phyloP scores from a whole-genome alignment of 2,329 filamentous ascomycete species.

The Colletotrichum limetticola region DNA sequence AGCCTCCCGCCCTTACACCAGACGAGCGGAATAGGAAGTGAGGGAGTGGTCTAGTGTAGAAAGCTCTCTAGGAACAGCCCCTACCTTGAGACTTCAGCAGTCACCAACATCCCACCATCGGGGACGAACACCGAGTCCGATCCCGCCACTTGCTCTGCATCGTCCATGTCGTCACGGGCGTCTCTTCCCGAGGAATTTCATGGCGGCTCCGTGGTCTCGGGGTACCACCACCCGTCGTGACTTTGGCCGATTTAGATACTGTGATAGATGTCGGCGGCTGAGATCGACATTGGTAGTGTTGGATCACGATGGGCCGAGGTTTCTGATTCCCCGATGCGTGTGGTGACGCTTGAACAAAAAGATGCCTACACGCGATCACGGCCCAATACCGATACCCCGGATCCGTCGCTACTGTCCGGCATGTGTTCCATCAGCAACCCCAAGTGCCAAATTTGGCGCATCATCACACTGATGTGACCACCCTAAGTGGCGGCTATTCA shows the following conservation, averaged over 20 bases:
- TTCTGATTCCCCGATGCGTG: neutral
- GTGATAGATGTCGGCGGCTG: neutral
- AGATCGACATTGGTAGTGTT: neutral
- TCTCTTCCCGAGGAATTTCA: neutral
- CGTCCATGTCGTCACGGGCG: neutral
- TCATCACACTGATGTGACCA: neutral
- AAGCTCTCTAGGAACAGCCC: neutral
- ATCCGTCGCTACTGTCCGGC: neutral
- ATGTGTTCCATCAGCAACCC: neutral
- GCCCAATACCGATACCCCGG: neutral
- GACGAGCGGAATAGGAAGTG: slow-evolving; percentile 6
- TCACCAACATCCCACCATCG: slow-evolving; percentile 3
- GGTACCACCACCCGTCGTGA: neutral
- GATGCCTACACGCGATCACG: neutral
- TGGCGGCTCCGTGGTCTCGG: neutral
- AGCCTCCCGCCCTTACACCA: neutral
- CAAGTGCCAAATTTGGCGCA: neutral
- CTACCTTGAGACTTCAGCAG: neutral
- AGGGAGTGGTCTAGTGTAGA: neutral
- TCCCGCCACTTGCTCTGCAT: neutral
- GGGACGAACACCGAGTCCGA: neutral
- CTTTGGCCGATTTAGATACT: neutral
- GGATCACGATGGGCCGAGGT: slow-evolving; percentile 11
- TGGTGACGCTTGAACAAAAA: neutral
- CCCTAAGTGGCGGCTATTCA: neutral